Evolutionary conservation across 1,139 yeast species (phyloP), one percentile per base, ranked within the genome.

Genomic region (Yamadazyma blattariae): DNA sequence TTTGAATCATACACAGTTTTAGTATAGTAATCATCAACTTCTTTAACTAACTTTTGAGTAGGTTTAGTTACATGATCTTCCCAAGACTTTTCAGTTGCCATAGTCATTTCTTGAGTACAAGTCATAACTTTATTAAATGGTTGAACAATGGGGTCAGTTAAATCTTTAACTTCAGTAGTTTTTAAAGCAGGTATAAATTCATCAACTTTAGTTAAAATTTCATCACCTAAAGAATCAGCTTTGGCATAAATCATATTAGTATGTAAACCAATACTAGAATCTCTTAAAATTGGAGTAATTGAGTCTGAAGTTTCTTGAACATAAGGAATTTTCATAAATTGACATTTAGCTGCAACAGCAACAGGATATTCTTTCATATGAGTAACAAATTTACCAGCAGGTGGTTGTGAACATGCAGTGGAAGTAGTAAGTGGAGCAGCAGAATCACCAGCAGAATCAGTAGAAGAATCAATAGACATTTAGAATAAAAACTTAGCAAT

Each of bases 1-100:
- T 78, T 64, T 9, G 75, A 66, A 51, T 79, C 79, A 50, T 74
- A 73, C 25, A 72, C 42, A 14, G 63, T 56, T 29, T 71, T 42
- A 17, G 45, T 43, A 43, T 73, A 65, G 28, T 56, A 58, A 25
- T 58, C 60, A 45, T 78, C 68, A 33, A 67, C 54, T 26, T 64
- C 69, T 34, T 56, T 52, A 12, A 69, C 56, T 20, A 58, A 51
- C 30, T 56, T 55, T 40, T 66, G 66, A 3, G 74, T 53, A 22
- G 87, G 86, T 25, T 47, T 39, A 19, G 38, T 41, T 3, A 57
- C 44, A 13, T 48, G 37, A 10, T 41, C 44, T 27, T 56, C 55
- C 11, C 60, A 54, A n/a, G 54, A 46, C 21, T 46, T 50, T 10
- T 37, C 39, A 7, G 43, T 32, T 18, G 59, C 59, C 26, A 58